Conservation (phyloP, 208 protist species). For the Leishmania tarentolae region DNA sequence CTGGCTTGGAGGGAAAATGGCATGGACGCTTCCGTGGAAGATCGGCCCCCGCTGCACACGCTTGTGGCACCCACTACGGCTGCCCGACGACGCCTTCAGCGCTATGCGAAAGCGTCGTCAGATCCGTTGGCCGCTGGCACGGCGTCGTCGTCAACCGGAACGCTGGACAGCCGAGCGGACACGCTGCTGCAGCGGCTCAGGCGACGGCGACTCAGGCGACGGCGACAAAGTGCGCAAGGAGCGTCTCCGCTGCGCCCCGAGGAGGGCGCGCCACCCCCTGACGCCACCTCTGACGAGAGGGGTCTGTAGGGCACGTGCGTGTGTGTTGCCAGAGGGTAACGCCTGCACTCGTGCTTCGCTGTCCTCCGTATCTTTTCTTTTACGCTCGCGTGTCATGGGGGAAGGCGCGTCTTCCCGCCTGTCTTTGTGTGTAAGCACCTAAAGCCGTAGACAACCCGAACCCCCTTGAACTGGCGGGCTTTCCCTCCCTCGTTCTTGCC, state of each 20-base stretch:
- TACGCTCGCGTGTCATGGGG: not conserved
- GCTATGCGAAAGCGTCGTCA: conserved; percentile 21
- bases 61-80: conserved; percentile 12
- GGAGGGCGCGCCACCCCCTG: not conserved
- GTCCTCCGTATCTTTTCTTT: not conserved
- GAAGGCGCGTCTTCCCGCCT: not conserved
- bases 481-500: not conserved
- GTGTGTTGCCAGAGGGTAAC: not conserved
- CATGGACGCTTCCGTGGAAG: conserved; percentile 7
- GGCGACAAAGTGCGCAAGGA: not conserved
- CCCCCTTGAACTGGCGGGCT: not conserved
- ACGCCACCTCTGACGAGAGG: not conserved
- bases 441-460: not conserved
- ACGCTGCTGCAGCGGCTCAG: conserved; percentile 26
- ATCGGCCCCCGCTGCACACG: conserved; percentile 29
- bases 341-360: not conserved
- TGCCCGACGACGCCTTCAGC: conserved; percentile 22
- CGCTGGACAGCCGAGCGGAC: conserved; percentile 7
- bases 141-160: not conserved
- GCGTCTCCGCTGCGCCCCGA: not conserved
- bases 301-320: not conserved
- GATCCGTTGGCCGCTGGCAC: not conserved
- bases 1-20: conserved; percentile 19
- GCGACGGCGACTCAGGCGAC: conserved; percentile 12
- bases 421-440: not conserved